A percentile compares a stretch with the other conserved stretches of the same genome.
These are phyloP conservation scores for Kregervanrija pseudodelftensis DNA, from an alignment of 805 yeast genomes.

Conservation along the genomic window DNA sequence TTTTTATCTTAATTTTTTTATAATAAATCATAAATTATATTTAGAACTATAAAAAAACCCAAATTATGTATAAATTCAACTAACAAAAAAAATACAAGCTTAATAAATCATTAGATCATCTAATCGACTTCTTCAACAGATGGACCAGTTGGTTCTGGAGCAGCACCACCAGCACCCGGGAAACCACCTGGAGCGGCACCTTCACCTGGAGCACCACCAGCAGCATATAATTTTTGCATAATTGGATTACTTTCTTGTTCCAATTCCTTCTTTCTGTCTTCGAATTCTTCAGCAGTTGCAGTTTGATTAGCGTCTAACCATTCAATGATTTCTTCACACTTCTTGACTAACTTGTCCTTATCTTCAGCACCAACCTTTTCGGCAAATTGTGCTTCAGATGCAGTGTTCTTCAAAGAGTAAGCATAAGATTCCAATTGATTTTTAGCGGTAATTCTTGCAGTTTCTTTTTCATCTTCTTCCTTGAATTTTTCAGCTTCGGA, in stretches of 20 bases:
- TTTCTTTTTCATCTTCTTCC: slow-evolving; percentile 94
- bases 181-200: slow-evolving; percentile 34
- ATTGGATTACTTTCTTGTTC: slow-evolving; percentile 94
- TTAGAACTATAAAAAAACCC: too few relatives aligned
- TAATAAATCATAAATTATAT: too few relatives aligned
- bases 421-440: slow-evolving; percentile 99
- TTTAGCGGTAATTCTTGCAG: slow-evolving; percentile 98
- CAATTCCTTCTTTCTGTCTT: slow-evolving; percentile 92
- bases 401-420: slow-evolving; percentile 86
- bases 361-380: slow-evolving; percentile 35
- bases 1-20: too few relatives aligned
- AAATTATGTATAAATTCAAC: too few relatives aligned
- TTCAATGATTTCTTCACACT: slow-evolving; percentile 67
- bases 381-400: slow-evolving; percentile 86
- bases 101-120: slow-evolving; percentile 10
- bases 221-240: slow-evolving; percentile 94
- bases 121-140: slow-evolving; percentile 80
- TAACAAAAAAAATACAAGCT: too few relatives aligned
- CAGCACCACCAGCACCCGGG: slow-evolving; percentile 31
- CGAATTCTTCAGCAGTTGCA: slow-evolving; percentile 86
- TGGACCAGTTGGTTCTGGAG: slow-evolving; percentile 43
- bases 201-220: slow-evolving; percentile 76
- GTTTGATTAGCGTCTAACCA: slow-evolving; percentile 95
- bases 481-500: slow-evolving; percentile 95
- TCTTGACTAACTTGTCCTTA: slow-evolving; percentile 58